Evolutionary conservation across 305 asterid genomes (phyloP).

Genomic region (Solanum hybrid): DNA sequence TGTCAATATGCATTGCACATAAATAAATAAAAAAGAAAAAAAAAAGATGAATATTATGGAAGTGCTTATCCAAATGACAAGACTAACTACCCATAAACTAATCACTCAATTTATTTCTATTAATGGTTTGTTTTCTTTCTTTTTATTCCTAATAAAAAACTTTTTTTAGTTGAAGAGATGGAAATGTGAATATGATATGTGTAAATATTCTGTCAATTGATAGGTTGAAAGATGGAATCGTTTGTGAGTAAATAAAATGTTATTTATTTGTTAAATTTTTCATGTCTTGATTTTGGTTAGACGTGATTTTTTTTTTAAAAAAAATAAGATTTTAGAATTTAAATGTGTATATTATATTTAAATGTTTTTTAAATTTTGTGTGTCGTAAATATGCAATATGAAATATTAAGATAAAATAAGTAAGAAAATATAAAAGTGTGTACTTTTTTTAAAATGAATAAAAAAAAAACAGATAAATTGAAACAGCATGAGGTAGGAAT

Average conservation of each 20-base stretch:
- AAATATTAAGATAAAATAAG: background rate
- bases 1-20: background rate
- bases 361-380: background rate
- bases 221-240: background rate
- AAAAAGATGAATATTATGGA: constrained; percentile 7
- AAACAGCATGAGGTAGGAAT: background rate
- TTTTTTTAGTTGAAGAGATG: background rate
- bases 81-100: background rate
- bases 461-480: background rate
- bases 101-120: background rate
- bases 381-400: background rate
- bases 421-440: accelerated
- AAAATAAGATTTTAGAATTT: background rate
- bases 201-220: background rate
- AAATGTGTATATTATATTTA: background rate
- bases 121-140: background rate
- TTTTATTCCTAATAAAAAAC: background rate
- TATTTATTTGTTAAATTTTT: background rate
- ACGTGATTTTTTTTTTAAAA: background rate
- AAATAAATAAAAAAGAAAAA: background rate
- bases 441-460: background rate
- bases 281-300: background rate
- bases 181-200: background rate
- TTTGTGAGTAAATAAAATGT: background rate
- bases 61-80: background rate